These are phyloP conservation scores for Mesotaenium endlicherianum DNA, from an alignment of 139 green algal species.

Conservation along the genomic window DNA sequence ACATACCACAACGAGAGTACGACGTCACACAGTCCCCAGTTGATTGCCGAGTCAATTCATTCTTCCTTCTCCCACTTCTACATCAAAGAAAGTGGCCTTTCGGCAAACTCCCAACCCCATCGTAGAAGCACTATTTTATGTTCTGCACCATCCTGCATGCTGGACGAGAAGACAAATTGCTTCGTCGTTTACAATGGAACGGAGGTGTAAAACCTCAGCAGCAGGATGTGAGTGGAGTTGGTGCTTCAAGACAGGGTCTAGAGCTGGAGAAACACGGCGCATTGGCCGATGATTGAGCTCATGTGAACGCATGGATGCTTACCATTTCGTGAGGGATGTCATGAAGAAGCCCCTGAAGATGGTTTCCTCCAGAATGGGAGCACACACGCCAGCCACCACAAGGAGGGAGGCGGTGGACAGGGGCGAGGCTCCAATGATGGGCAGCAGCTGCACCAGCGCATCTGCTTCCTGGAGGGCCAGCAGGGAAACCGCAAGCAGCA, in stretches of 20 bases:
- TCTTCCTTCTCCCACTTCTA: no score
- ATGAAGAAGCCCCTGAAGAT: constrained; percentile 63
- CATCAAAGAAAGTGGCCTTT: no score
- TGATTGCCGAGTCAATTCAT: no score
- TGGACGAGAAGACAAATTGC: neutral
- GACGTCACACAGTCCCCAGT: no score
- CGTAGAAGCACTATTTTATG: no score
- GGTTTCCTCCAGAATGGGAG: constrained; percentile 58
- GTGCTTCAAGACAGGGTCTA: no score
- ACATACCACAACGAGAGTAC: no score
- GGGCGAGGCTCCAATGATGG: constrained; percentile 39
- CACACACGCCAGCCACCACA: constrained; percentile 50
- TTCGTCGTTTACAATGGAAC: neutral
- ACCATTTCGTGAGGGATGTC: constrained; percentile 59
- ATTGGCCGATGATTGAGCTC: neutral
- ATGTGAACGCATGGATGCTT: neutral
- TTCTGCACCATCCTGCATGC: no score
- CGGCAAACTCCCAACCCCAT: no score
- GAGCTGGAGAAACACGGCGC: no score
- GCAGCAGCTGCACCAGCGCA: constrained; percentile 38
- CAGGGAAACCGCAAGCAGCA: neutral
- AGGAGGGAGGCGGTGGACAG: constrained; percentile 49
- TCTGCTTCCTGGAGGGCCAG: constrained; percentile 24
- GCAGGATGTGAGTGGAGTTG: neutral
- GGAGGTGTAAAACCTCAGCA: neutral